Conservation (phyloP, 208 protist species). For the Balamuthia mandrillaris region DNA sequence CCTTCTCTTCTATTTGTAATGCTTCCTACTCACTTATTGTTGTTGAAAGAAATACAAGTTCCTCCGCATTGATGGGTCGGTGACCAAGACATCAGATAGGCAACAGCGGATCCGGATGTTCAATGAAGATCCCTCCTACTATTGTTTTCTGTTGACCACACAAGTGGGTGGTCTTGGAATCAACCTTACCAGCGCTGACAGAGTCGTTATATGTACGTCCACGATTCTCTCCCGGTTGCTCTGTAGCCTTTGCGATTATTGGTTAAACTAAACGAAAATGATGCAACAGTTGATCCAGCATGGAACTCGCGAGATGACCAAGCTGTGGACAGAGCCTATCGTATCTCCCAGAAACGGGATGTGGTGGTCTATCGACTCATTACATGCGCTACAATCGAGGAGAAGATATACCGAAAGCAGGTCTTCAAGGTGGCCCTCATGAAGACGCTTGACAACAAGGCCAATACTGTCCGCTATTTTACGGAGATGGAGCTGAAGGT, state of each 20-base stretch:
- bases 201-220: constrained; percentile 64
- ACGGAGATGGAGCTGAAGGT: constrained; percentile 37
- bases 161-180: constrained; percentile 61
- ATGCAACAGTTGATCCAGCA: constrained; percentile 57
- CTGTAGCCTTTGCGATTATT: too few relatives aligned
- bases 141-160: constrained; percentile 61
- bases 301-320: constrained; percentile 60
- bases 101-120: constrained; percentile 51
- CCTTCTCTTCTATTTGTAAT: too few relatives aligned
- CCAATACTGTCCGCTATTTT: constrained; percentile 54
- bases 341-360: constrained; percentile 63
- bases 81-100: constrained; percentile 40
- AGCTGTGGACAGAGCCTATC: constrained; percentile 43
- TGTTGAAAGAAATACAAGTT: constrained; percentile 4
- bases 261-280: too few relatives aligned
- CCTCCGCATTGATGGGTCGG: constrained; percentile 57
- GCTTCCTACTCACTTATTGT: too few relatives aligned
- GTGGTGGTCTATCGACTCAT: constrained; percentile 67
- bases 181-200: constrained; percentile 58
- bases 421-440: constrained; percentile 61
- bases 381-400: constrained; percentile 56
- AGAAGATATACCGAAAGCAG: constrained; percentile 67
- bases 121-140: constrained; percentile 45
- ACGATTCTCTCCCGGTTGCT: too few relatives aligned
- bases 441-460: constrained; percentile 39